Conservation (phyloP, 495 filamentous ascomycete species). For the Penicillium longicatenatum region DNA sequence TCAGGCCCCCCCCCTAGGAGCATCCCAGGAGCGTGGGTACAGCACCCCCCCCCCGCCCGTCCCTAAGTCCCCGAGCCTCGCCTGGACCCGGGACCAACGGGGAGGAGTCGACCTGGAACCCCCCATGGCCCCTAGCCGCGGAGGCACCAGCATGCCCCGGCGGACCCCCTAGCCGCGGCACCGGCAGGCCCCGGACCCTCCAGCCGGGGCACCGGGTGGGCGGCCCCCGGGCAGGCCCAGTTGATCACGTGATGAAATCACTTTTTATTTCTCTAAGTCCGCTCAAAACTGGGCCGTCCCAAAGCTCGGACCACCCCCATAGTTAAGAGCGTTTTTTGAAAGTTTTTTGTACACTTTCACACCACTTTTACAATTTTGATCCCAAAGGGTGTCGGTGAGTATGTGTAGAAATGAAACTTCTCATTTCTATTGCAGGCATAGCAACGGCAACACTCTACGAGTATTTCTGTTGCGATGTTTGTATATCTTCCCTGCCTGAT, state of each 20-base stretch:
- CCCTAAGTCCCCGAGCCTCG: too few species aligned
- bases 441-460: not conserved
- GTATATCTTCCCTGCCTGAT: slow-evolving; percentile 10
- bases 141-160: too few species aligned
- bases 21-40: too few species aligned
- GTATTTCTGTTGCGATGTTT: not conserved
- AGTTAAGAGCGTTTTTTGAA: slow-evolving; percentile 11
- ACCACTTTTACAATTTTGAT: not conserved
- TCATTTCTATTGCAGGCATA: not conserved
- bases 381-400: slow-evolving; percentile 24
- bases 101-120: too few species aligned
- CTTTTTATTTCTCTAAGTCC: slow-evolving; percentile 5
- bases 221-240: not conserved
- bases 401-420: slow-evolving; percentile 18
- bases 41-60: too few species aligned
- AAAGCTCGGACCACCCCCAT: slow-evolving; percentile 17
- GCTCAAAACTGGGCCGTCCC: not conserved
- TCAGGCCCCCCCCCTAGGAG: too few species aligned
- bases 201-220: too few species aligned
- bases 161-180: too few species aligned
- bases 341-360: slow-evolving; percentile 8
- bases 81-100: too few species aligned
- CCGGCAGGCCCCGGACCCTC: too few species aligned
- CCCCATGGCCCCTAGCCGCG: too few species aligned
- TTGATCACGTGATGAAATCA: not conserved